A percentile compares a stretch with the other conserved stretches of the same genome.
Evolutionary conservation across 1,284 basidiomycete species (phyloP).

Genomic region (Trichosporon sp.): DNA sequence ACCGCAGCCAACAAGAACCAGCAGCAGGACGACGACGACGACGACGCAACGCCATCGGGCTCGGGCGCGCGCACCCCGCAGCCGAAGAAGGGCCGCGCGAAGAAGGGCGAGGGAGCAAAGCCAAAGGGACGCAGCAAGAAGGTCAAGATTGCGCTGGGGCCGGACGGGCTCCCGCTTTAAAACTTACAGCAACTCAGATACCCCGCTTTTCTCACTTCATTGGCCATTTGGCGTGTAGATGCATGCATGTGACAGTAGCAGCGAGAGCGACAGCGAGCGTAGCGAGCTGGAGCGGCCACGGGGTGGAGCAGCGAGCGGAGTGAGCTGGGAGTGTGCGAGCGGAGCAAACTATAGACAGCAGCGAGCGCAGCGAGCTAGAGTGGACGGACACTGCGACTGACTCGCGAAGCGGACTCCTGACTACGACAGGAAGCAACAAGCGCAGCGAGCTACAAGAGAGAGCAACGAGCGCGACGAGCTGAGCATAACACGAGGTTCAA

Average conservation of each 20-base stretch:
- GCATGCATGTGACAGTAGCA: constrained; percentile 1
- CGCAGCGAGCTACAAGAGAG: no score
- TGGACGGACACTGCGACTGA: no score
- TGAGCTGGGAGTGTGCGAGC: neutral
- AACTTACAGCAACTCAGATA: neutral
- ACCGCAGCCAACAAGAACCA: constrained; percentile 7
- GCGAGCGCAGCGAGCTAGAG: neutral
- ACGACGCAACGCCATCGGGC: constrained; percentile 12
- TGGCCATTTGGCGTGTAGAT: neutral
- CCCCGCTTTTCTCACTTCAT: neutral
- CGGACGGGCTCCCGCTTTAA: constrained; percentile 41
- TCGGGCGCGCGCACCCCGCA: constrained; percentile 23
- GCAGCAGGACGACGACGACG: constrained; percentile 19
- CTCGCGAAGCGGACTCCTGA: no score
- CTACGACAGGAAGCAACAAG: no score
- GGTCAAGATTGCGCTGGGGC: constrained; percentile 41
- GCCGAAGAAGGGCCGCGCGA: constrained; percentile 19
- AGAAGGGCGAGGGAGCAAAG: constrained; percentile 14
- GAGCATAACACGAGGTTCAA: no score
- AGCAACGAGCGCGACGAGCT: no score
- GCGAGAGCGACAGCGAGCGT: neutral
- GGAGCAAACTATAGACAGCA: no score
- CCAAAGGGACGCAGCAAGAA: constrained; percentile 36
- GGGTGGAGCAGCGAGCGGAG: neutral
- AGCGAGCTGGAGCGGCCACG: neutral